phyloP scores from a whole-genome alignment of 768 basidiomycete species.

The Leucocoprinus sp. region DNA sequence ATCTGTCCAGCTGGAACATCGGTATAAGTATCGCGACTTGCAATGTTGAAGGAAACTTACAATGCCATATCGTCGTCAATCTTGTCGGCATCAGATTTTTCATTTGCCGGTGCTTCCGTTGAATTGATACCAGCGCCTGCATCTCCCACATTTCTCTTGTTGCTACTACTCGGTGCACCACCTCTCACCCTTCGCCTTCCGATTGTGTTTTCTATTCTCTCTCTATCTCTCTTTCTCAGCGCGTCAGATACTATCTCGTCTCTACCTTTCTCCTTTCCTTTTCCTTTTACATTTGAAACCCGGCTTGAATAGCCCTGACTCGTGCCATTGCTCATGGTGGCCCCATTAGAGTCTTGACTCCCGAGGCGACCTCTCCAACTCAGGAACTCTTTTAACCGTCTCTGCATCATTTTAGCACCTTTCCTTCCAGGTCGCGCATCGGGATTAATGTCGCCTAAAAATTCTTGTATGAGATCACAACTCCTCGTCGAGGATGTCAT shows the following conservation, averaged over 20 bases:
- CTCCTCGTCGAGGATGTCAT: constrained; percentile 82
- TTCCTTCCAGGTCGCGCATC: constrained; percentile 49
- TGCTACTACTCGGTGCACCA: constrained; percentile 40
- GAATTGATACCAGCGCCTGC: constrained; percentile 6
- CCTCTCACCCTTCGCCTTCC: constrained; percentile 73
- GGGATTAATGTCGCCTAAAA: constrained; percentile 58
- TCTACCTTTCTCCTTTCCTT: constrained; percentile 19
- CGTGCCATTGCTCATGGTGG: neutral
- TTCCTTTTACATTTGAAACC: constrained; percentile 18
- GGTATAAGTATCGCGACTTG: no score
- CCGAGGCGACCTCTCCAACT: constrained; percentile 67
- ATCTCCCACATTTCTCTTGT: constrained; percentile 12
- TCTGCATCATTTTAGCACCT: constrained; percentile 74
- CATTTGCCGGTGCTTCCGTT: constrained; percentile 3
- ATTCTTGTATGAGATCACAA: constrained; percentile 69
- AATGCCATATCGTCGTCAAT: constrained; percentile 37
- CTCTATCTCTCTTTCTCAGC: constrained; percentile 67
- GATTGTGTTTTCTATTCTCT: constrained; percentile 46
- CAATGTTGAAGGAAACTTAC: no score
- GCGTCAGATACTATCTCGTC: constrained; percentile 56
- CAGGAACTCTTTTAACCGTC: constrained; percentile 62
- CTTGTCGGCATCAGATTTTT: constrained; percentile 21
- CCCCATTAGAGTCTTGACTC: neutral
- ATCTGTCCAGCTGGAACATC: neutral
- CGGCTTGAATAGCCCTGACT: constrained; percentile 12